Evolutionary conservation across 2,329 filamentous ascomycete species (phyloP).

Genomic region (Monilinia laxa): DNA sequence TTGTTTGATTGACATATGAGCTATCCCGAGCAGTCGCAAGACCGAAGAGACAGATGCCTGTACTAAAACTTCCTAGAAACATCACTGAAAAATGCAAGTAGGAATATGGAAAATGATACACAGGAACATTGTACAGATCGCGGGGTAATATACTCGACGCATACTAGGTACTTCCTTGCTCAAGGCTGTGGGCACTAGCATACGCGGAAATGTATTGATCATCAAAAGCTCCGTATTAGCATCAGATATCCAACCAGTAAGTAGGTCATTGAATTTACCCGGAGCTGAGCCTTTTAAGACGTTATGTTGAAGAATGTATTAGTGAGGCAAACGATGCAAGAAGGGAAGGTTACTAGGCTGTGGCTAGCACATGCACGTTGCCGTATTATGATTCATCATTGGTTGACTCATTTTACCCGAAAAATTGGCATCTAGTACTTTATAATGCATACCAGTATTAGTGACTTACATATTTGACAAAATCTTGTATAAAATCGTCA

Average conservation of each 20-base stretch:
- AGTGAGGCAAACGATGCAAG: not conserved
- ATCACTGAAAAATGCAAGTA: slow-evolving; percentile 19
- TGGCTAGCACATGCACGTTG: slow-evolving; percentile 3
- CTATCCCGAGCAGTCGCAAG: slow-evolving; percentile 17
- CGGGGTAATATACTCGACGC: slow-evolving; percentile 3
- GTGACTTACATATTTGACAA: not conserved
- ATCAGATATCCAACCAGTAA: not conserved
- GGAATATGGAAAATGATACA: not conserved
- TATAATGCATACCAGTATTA: not conserved
- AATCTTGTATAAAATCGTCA: not conserved
- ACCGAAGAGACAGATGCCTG: slow-evolving; percentile 19
- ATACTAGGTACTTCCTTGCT: not conserved
- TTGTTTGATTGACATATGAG: slow-evolving; percentile 30
- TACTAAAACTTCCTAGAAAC: slow-evolving; percentile 23
- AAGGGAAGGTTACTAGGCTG: not conserved
- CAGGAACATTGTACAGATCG: slow-evolving; percentile 12
- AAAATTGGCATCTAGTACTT: not conserved
- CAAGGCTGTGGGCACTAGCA: not conserved
- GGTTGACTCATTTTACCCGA: not conserved
- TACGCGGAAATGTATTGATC: not conserved
- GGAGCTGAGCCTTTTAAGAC: not conserved
- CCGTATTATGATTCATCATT: not conserved
- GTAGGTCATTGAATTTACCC: not conserved
- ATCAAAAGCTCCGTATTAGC: slow-evolving; percentile 1
- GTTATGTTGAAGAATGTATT: not conserved